Base-by-base conservation (phyloP, 345 rosid genomes). In the Noccaea caerulescens region DNA sequence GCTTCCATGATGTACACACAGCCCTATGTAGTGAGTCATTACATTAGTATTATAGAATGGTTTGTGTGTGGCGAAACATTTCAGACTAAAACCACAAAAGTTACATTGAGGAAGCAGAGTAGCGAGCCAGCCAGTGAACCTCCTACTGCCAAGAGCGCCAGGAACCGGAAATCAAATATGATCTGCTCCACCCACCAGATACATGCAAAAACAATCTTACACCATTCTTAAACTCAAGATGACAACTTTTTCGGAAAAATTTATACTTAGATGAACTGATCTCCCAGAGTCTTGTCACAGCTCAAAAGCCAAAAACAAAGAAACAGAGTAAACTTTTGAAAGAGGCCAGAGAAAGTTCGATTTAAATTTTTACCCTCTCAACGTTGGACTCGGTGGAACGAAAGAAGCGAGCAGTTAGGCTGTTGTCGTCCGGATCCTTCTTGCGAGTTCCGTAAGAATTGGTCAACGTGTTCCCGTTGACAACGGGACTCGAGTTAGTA, bases 61-160 rank as follows among this genome's bases (percentile, higher is more conserved):
- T 65, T 51, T 32, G 12, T n/a, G 72, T 8, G 36, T 30, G 38
- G 10, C 10, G 36, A 43, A 46, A 69, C 60, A 55, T 38, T 36
- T 37, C 10, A 64, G 62, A 33, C 7, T 38, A 39, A 38, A 58
- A 37, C 39, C 18, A 64, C 25, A 36, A 58, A 60, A 60, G 76
- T 58, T 86, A 93, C 97, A 84, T 93, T 93, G 60, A 93, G 86
- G 66, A 91, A 91, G 86, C 97, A 93, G 71, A 93, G 72, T 11
- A 93, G 72, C 8, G 97, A 91, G 67, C 96, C 97, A 36, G 96
- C 98, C 69, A 89, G 58, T 1, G 98, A 93, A 47, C 96, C 89
- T 78, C 83, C 97, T 56, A 93, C 67, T 4, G 97, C 97, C 23
- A 86, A 71, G 43, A 91, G 94, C 1, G 97, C 96, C 65, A 91